Percentiles rank a stretch among this genome's conserved stretches.
Evolutionary conservation across 768 basidiomycete species (phyloP).

Genomic region (Boletales sp.): DNA sequence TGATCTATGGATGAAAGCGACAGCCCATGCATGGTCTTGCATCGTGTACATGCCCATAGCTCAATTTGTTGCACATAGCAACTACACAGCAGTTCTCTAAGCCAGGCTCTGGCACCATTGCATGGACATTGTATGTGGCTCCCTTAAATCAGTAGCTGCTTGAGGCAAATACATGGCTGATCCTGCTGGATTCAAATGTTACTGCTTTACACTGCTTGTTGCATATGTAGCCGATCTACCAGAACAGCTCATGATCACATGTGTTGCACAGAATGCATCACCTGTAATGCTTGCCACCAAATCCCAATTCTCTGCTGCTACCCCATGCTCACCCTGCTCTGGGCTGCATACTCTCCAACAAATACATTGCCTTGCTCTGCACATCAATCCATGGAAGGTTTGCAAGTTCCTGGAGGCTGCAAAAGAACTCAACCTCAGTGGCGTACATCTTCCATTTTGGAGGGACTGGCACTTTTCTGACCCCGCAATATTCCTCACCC

Average conservation of each 20-base stretch:
- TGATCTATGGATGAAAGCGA: slow-evolving; percentile 4
- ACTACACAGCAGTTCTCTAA: neutral
- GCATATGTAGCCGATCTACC: neutral
- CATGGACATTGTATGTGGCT: no score
- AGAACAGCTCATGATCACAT: neutral
- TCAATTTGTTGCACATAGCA: neutral
- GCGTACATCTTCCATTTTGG: slow-evolving; percentile 1
- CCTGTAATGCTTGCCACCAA: no score
- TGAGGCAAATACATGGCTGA: no score
- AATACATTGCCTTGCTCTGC: no score
- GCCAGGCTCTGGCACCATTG: no score
- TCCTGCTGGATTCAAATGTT: no score
- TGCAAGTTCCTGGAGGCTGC: slow-evolving; percentile 14
- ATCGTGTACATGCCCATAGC: neutral
- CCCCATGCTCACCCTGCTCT: no score
- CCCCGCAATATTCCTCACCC: neutral
- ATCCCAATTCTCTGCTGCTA: no score
- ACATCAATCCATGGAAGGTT: no score
- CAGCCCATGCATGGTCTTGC: slow-evolving; percentile 2
- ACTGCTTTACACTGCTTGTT: neutral
- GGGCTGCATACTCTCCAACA: no score
- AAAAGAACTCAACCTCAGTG: neutral
- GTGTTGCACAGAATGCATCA: neutral
- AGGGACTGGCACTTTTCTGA: neutral
- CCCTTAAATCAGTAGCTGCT: no score